Conservation (phyloP, 345 rosid species). For the Noccaea caerulescens region DNA sequence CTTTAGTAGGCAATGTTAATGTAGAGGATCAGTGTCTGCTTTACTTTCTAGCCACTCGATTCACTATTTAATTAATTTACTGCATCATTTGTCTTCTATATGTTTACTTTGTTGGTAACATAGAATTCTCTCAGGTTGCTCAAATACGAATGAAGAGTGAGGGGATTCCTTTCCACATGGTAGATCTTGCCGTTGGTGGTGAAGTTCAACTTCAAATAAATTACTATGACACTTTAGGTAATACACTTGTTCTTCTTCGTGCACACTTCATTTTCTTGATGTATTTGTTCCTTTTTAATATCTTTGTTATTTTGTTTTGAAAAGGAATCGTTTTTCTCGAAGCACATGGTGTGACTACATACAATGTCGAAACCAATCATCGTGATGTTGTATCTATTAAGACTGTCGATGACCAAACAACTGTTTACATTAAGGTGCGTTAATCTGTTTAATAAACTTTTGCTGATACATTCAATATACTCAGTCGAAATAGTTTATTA, state of each 20-base stretch:
- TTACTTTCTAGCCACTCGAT: constrained; percentile 9
- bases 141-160: constrained; percentile 72
- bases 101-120: constrained; percentile 20
- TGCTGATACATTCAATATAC: constrained; percentile 5
- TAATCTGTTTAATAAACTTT: constrained; percentile 4
- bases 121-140: constrained; percentile 61
- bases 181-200: constrained; percentile 77
- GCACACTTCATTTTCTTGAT: constrained; percentile 28
- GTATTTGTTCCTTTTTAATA: constrained; percentile 21
- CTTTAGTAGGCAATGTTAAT: constrained; percentile 8
- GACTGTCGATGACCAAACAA: constrained; percentile 45
- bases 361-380: constrained; percentile 69
- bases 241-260: constrained; percentile 1
- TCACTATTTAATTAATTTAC: constrained; percentile 3
- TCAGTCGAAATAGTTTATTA: constrained; percentile 7
- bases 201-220: constrained; percentile 71
- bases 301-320: constrained; percentile 34
- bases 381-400: constrained; percentile 65
- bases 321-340: constrained; percentile 82
- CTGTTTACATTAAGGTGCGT: constrained; percentile 72
- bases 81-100: constrained; percentile 21
- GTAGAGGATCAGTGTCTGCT: neutral
- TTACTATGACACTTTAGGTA: constrained; percentile 78
- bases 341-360: constrained; percentile 59
- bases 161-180: constrained; percentile 51